Evolutionary conservation across 495 filamentous ascomycete species (phyloP).

Genomic region (Neurospora sp.): DNA sequence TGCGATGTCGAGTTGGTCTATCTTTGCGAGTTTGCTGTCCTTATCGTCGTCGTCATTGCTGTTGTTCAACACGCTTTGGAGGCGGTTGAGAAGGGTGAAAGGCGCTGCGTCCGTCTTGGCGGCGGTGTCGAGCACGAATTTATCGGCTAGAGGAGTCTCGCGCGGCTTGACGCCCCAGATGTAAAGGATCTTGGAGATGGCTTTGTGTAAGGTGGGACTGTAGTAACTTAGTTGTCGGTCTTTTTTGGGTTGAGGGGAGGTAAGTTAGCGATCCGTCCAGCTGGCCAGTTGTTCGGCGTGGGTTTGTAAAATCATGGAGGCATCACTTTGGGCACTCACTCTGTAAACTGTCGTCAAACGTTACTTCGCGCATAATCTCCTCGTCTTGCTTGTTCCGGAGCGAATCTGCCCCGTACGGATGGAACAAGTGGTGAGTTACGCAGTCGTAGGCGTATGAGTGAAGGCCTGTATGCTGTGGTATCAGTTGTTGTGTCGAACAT

Average conservation of each 20-base stretch:
- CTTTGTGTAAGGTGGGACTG: slow-evolving; percentile 26
- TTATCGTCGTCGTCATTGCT: not conserved
- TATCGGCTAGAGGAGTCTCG: slow-evolving; percentile 34
- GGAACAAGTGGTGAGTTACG: slow-evolving; percentile 54
- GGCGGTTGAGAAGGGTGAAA: slow-evolving; percentile 36
- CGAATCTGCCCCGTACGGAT: slow-evolving; percentile 48
- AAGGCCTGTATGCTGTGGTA: slow-evolving; percentile 6
- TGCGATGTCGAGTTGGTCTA: slow-evolving; percentile 32
- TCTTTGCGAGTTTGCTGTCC: not conserved
- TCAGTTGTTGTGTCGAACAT: not conserved
- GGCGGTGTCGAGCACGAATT: slow-evolving; percentile 30
- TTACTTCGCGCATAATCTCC: slow-evolving; percentile 53
- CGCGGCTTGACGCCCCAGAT: slow-evolving; percentile 31
- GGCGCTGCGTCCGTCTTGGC: slow-evolving; percentile 22
- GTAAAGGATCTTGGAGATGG: slow-evolving; percentile 28
- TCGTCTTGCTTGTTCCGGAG: slow-evolving; percentile 39
- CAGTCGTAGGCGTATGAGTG: slow-evolving; percentile 60
- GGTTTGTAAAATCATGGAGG: not conserved
- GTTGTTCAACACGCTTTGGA: slow-evolving; percentile 14
- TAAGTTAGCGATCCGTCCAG: not conserved
- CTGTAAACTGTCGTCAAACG: slow-evolving; percentile 53
- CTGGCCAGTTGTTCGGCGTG: not conserved
- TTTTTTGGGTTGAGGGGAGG: slow-evolving; percentile 1
- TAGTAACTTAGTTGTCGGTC: slow-evolving; percentile 34
- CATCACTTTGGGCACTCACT: slow-evolving; percentile 27